Evolutionary conservation across 78 protist species (phyloP).

Genomic region (Andalucia godoyi): DNA sequence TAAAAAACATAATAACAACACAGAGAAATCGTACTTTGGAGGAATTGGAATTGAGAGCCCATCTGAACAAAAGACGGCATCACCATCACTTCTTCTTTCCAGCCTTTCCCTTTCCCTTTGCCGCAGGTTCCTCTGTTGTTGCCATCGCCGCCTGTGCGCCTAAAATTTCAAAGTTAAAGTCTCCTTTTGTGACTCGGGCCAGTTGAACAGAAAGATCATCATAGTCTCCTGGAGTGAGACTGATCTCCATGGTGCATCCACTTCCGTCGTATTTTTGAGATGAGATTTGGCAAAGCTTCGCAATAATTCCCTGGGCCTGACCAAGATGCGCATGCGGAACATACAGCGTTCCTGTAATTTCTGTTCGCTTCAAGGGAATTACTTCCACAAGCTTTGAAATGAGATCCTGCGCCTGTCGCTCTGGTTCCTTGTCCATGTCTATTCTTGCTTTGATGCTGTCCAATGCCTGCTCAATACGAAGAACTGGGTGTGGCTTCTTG

Average conservation of each 20-base stretch:
- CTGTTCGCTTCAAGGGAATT: background rate
- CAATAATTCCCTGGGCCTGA: background rate
- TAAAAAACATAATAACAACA: too few species aligned
- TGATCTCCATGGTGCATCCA: slow-evolving; percentile 14
- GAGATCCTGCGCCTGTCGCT: slow-evolving; percentile 1
- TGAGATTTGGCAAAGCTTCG: background rate
- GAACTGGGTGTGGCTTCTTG: slow-evolving; percentile 9
- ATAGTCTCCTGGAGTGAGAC: slow-evolving; percentile 11
- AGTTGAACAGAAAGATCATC: background rate
- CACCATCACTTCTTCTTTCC: too few species aligned
- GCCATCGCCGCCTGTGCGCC: background rate
- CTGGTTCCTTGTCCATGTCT: background rate
- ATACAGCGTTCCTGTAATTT: background rate
- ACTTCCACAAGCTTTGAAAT: background rate
- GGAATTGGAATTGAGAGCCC: too few species aligned
- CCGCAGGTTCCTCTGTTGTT: background rate
- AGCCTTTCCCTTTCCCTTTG: background rate
- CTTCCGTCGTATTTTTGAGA: slow-evolving; percentile 4
- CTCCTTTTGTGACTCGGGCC: slow-evolving; percentile 1
- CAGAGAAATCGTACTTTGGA: too few species aligned
- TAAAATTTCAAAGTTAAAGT: background rate
- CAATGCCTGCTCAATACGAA: slow-evolving; percentile 12
- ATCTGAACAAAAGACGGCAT: too few species aligned
- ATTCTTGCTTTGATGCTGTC: background rate
- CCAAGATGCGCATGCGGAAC: slow-evolving; percentile 8